Conservation (phyloP, 2,329 filamentous ascomycete species). For the Chaetomium strumarium region DNA sequence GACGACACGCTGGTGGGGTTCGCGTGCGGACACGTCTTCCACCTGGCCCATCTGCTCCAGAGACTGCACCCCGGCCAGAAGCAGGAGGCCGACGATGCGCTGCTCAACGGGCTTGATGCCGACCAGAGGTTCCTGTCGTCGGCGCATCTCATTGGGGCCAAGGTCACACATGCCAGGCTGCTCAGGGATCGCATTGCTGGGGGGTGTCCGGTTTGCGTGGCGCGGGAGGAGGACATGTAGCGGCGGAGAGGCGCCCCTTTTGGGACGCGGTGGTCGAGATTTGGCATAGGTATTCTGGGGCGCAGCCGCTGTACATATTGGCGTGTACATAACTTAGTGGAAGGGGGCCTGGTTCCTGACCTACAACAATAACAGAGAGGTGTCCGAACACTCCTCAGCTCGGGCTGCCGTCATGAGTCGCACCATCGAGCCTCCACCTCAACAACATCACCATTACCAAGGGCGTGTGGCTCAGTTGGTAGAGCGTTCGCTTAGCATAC, state of each 20-base stretch:
- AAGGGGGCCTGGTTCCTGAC: not conserved
- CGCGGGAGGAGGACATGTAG: not conserved
- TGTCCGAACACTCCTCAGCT: not conserved
- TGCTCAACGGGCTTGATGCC: slow-evolving; percentile 33
- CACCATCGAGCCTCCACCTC: not conserved
- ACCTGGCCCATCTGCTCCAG: slow-evolving; percentile 64
- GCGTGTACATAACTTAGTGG: not conserved
- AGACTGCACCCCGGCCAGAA: slow-evolving; percentile 41
- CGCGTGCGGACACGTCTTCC: slow-evolving; percentile 76
- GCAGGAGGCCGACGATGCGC: slow-evolving; percentile 39
- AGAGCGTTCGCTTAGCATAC: slow-evolving; percentile 22
- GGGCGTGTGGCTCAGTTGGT: slow-evolving; percentile 22
- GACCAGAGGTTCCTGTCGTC: slow-evolving; percentile 31
- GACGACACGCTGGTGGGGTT: slow-evolving; percentile 72
- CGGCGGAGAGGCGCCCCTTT: not conserved
- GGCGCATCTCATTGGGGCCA: slow-evolving; percentile 64
- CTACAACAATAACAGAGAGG: not conserved
- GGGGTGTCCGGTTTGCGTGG: slow-evolving; percentile 56
- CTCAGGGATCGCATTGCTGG: slow-evolving; percentile 63
- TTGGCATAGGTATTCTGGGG: too few relatives aligned
- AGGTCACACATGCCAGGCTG: slow-evolving; percentile 80
- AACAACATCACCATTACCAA: slow-evolving; percentile 5
- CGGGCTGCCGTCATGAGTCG: not conserved
- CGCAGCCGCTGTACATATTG: not conserved
- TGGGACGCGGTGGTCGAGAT: not conserved